Evolutionary conservation across 805 yeast genomes (phyloP).

Genomic region (Metschnikowia noctiluminum): DNA sequence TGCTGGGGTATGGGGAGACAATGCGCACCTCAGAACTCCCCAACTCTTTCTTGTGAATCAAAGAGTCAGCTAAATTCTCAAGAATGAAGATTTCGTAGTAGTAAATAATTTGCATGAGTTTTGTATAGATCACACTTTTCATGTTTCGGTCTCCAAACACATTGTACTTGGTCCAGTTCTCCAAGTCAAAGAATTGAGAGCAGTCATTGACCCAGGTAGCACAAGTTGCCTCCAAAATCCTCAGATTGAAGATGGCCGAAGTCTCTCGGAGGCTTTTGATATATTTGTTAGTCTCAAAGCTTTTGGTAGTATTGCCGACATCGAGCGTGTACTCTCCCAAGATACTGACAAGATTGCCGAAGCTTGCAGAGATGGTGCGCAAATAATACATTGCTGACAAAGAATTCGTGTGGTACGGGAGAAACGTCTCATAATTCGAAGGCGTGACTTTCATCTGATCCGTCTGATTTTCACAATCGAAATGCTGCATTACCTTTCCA

Average conservation of each 20-base stretch:
- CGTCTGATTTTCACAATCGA: slow-evolving; percentile 24
- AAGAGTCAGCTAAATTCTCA: slow-evolving; percentile 26
- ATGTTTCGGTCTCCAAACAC: slow-evolving; percentile 10
- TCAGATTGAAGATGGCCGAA: slow-evolving; percentile 33
- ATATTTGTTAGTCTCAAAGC: slow-evolving; percentile 35
- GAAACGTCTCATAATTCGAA: slow-evolving; percentile 30
- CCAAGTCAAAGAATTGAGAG: slow-evolving; percentile 42
- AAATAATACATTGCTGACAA: slow-evolving; percentile 39
- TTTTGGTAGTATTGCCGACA: slow-evolving; percentile 32
- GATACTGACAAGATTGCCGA: slow-evolving; percentile 28
- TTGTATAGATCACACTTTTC: slow-evolving; percentile 29
- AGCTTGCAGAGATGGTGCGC: slow-evolving; percentile 23
- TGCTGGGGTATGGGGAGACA: slow-evolving; percentile 37
- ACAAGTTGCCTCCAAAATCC: slow-evolving; percentile 39
- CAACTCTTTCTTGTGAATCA: slow-evolving; percentile 20
- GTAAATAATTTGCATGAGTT: slow-evolving; percentile 33
- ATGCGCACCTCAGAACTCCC: slow-evolving; percentile 26
- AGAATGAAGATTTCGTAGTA: slow-evolving; percentile 35
- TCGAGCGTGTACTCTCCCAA: slow-evolving; percentile 31
- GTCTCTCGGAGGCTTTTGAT: slow-evolving; percentile 34
- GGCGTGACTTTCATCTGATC: slow-evolving; percentile 39
- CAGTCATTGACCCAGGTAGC: slow-evolving; percentile 46
- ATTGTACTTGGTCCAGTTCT: slow-evolving; percentile 36
- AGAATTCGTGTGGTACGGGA: slow-evolving; percentile 41
- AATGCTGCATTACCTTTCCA: slow-evolving; percentile 25